Conservation (phyloP, 2,329 filamentous ascomycete genomes). For the Periglandula ipomoeae region DNA sequence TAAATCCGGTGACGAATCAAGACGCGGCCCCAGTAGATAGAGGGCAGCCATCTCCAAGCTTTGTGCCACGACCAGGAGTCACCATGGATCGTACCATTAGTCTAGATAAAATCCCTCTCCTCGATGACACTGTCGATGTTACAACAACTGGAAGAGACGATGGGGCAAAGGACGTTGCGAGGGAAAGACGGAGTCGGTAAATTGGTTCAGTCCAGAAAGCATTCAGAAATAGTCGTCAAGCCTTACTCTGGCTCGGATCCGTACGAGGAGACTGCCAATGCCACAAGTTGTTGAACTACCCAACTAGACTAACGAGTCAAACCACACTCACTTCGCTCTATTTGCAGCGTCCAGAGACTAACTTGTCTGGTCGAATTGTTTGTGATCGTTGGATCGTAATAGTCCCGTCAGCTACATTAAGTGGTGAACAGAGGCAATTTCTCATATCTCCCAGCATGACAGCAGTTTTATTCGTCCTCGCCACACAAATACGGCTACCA, state of each 20-base stretch:
- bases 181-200: conserved; percentile 34
- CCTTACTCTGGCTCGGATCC: background rate
- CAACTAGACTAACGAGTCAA: too few relatives aligned
- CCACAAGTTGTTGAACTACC: too few relatives aligned
- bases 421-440: too few relatives aligned
- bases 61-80: conserved; percentile 11
- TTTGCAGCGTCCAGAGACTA: background rate
- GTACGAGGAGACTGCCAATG: background rate
- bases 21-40: background rate
- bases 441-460: too few relatives aligned
- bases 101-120: conserved; percentile 48
- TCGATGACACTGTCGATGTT: conserved; percentile 34
- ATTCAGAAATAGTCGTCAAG: background rate
- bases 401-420: background rate
- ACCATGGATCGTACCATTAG: conserved; percentile 17
- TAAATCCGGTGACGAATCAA: conserved; percentile 8
- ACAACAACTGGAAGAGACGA: conserved; percentile 34
- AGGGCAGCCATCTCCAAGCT: conserved; percentile 5
- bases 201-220: background rate
- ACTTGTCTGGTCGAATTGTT: background rate
- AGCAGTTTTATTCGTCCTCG: too few relatives aligned
- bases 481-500: too few relatives aligned
- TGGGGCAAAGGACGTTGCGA: conserved; percentile 34
- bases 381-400: background rate
- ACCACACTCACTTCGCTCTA: background rate